These are phyloP conservation scores for Lachancea sp. DNA, from an alignment of 805 yeast genomes.

Conservation along the genomic window DNA sequence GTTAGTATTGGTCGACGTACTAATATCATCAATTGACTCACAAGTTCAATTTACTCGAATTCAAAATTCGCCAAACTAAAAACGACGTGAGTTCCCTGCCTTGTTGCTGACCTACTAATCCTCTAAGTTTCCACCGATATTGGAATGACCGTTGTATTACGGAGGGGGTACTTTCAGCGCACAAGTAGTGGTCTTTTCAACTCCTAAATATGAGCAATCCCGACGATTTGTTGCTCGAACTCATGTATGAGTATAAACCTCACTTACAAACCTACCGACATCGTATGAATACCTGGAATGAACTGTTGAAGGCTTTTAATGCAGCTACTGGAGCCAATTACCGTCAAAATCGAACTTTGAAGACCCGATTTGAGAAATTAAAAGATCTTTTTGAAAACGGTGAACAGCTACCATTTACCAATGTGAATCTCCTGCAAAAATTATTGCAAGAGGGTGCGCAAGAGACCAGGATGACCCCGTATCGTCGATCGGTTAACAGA, in stretches of 20 bases:
- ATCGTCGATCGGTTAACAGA: background rate
- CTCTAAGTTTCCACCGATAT: no score
- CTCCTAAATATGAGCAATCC: conserved; percentile 12
- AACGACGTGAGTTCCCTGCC: no score
- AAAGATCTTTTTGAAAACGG: conserved; percentile 13
- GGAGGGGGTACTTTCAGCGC: no score
- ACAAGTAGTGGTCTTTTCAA: no score
- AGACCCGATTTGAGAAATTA: conserved; percentile 26
- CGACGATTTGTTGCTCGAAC: conserved; percentile 18
- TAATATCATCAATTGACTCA: no score
- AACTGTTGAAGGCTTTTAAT: conserved; percentile 25
- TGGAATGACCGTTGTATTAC: no score
- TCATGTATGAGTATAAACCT: conserved; percentile 26
- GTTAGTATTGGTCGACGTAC: no score
- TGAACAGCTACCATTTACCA: conserved; percentile 10
- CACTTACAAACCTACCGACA: conserved; percentile 25
- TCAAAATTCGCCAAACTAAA: no score
- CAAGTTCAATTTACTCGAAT: no score
- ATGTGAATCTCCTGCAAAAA: conserved; percentile 13
- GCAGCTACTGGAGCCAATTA: conserved; percentile 18
- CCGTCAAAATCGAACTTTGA: conserved; percentile 29
- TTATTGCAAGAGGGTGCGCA: conserved; percentile 3
- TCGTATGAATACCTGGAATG: conserved; percentile 25
- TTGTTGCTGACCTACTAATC: no score
- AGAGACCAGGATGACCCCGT: background rate